Evolutionary conservation across 164 flowering plant genomes (phyloP), one percentile per base, ranked within the genome.

Genomic region (Nymphaea thermarum): DNA sequence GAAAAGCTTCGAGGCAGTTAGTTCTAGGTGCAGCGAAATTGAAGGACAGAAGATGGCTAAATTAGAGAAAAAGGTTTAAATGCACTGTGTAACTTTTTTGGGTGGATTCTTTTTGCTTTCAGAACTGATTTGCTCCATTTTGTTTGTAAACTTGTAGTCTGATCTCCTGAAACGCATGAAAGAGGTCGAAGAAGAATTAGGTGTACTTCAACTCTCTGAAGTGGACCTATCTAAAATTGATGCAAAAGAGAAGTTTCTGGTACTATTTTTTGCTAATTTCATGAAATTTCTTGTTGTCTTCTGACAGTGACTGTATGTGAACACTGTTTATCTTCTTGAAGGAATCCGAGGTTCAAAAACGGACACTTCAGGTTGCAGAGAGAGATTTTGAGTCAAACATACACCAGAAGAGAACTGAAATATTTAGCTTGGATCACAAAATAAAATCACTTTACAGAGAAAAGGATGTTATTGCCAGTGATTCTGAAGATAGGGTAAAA

Each of bases 191-290:
- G 69, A 65, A 5, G 92, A 87, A 74, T 87, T 74, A 36, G 80
- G 76, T 66, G 96, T 89, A 73, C 76, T 66, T 66, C 82, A 84
- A 72, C 84, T 88, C 44, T 84, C 90, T 25, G 75, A 83, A 70
- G 73, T 80, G 62, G 73, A 90, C 73, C 71, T 90, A 66, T 70
- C 84, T 43, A 83, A 69, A 53, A 76, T 94, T 67, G 97, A 94
- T 77, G 95, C 88, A 78, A 84, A 80, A 78, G 98, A 89, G 72
- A 88, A 79, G 66, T 80, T 73, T 42, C 66, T 87, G 94, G 98
- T 93, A 75, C 76, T 78, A 43, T 67, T 53, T 60, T 72, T 47
- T 45, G 42, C 60, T 43, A 66, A n/a, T 51, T 8, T 5, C 61
- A 43, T 66, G 47, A 41, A 12, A 51, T 65, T 51, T 42, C 51